Conservation (phyloP, 495 filamentous ascomycete species). For the Mytilinidion resinicola region DNA sequence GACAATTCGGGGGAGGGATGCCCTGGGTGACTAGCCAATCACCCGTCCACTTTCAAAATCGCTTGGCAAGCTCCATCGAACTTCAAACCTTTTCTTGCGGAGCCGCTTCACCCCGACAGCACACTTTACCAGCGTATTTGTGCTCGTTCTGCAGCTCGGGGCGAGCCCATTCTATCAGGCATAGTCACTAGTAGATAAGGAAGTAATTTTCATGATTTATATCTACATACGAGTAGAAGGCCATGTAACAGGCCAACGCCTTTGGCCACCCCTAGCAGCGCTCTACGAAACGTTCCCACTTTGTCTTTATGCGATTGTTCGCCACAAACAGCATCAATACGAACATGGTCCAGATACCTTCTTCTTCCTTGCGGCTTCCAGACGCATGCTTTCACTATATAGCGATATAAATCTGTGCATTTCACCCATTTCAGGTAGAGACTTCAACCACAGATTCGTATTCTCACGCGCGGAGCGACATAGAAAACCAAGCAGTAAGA, state of each 20-base stretch:
- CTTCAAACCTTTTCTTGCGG: slow-evolving; percentile 6
- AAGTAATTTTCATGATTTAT: background rate
- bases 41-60: slow-evolving; percentile 1
- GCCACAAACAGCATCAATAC: too few species aligned
- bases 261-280: background rate
- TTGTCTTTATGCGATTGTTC: too few species aligned
- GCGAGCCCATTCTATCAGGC: background rate
- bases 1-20: slow-evolving; percentile 17
- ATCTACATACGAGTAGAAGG: background rate
- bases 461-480: too few species aligned
- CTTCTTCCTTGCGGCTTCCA: too few species aligned
- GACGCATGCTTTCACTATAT: too few species aligned
- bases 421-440: too few species aligned
- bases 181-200: background rate
- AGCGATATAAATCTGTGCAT: too few species aligned
- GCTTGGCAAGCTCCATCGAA: background rate
- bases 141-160: slow-evolving; percentile 23
- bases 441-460: too few species aligned
- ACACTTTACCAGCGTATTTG: slow-evolving; percentile 26
- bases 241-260: background rate
- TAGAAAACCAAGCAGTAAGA: too few species aligned
- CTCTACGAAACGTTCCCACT: too few species aligned
- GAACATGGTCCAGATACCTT: too few species aligned
- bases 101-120: background rate
- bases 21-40: background rate